These are phyloP conservation scores for Nothophaeocryptopus gaeumannii DNA, from an alignment of 2,329 filamentous ascomycete genomes.

Conservation along the genomic window DNA sequence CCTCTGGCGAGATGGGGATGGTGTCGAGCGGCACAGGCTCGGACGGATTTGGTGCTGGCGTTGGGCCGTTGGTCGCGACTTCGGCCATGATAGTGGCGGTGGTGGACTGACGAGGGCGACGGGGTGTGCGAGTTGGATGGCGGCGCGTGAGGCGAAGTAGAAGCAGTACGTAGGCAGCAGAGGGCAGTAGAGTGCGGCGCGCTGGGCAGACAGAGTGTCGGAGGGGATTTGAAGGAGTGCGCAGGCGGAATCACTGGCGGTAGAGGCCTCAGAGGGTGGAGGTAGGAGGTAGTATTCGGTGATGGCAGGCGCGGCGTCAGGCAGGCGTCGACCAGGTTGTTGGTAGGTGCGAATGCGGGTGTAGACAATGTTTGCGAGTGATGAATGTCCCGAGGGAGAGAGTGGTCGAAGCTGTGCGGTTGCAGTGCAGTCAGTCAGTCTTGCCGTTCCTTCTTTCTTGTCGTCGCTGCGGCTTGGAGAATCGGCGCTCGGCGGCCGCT, in stretches of 20 bases:
- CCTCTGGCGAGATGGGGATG: constrained; percentile 54
- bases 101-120: constrained; percentile 5
- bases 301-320: no score
- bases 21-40: constrained; percentile 54
- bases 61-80: constrained; percentile 26
- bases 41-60: constrained; percentile 15
- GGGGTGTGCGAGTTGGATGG: not conserved
- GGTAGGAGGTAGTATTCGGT: no score
- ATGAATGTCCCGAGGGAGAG: no score
- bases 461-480: no score
- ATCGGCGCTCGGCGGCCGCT: no score
- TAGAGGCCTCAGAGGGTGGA: constrained; percentile 3
- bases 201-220: not conserved
- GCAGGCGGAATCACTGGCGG: not conserved
- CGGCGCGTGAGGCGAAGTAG: not conserved
- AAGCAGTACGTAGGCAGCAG: not conserved
- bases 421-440: no score
- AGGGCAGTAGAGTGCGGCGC: not conserved
- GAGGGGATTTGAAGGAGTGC: not conserved
- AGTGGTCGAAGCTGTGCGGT: not conserved
- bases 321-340: no score
- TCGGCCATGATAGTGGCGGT: constrained; percentile 33
- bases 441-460: no score
- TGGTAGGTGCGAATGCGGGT: no score
- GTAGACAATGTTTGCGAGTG: no score